Percentiles rank a stretch among this genome's conserved stretches.
Evolutionary conservation across 164 flowering plant species (phyloP).

Genomic region (Protea cynaroides): DNA sequence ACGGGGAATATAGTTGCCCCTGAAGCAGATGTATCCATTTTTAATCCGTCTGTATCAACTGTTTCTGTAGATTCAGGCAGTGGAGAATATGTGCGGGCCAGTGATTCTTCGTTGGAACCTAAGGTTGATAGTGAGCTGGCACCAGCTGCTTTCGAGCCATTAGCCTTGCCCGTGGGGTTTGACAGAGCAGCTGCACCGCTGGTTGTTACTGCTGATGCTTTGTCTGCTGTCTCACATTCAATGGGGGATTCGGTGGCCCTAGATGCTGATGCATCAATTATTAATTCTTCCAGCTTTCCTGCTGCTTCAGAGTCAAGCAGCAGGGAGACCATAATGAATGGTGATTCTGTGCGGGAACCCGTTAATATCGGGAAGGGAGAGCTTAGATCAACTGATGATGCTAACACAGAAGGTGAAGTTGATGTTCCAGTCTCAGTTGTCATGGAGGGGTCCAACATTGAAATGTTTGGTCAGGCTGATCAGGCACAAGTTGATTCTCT

Average conservation of each 20-base stretch:
- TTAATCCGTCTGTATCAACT: not conserved
- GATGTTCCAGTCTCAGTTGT: slow-evolving; percentile 1
- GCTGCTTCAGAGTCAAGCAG: not conserved
- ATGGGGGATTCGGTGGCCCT: slow-evolving; percentile 15
- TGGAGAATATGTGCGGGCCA: not conserved
- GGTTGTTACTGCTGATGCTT: slow-evolving; percentile 19
- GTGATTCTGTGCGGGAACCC: slow-evolving; percentile 9
- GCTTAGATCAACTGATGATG: not conserved
- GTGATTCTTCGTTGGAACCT: slow-evolving; percentile 8
- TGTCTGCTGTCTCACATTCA: slow-evolving; percentile 16
- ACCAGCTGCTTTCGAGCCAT: slow-evolving; percentile 10
- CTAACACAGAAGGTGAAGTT: slow-evolving; percentile 9
- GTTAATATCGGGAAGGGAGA: slow-evolving; percentile 7
- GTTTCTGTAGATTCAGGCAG: not conserved
- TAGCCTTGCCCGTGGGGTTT: slow-evolving; percentile 6
- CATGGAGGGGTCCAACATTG: slow-evolving; percentile 7
- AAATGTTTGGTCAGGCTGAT: slow-evolving; percentile 11
- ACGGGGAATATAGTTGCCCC: slow-evolving; percentile 15
- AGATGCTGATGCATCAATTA: slow-evolving; percentile 14
- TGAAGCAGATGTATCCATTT: slow-evolving; percentile 13
- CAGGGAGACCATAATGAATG: not conserved
- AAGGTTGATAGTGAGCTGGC: slow-evolving; percentile 12
- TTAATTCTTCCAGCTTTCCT: slow-evolving; percentile 1
- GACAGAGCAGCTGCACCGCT: no score
- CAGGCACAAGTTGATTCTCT: slow-evolving; percentile 7